Conservation (phyloP, 345 rosid genomes). For the Viola odorata region DNA sequence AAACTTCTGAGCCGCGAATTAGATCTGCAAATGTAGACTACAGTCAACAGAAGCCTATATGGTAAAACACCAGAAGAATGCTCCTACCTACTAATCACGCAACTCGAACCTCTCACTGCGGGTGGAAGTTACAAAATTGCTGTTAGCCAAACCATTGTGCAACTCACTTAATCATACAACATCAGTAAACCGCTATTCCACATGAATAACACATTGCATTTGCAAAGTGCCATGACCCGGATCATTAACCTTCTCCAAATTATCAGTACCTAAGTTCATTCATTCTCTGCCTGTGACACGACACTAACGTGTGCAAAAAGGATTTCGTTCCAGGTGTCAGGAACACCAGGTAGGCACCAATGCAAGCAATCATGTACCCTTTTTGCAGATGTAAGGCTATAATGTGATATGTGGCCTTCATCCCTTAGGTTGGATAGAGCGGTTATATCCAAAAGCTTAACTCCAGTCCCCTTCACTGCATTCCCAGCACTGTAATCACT, state of each 20-base stretch:
- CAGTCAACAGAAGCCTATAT: too few species aligned
- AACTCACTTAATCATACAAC: too few species aligned
- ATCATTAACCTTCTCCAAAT: background rate
- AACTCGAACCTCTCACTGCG: too few species aligned
- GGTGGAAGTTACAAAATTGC: too few species aligned
- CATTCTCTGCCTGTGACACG: background rate
- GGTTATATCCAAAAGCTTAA: constrained; percentile 66
- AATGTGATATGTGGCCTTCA: constrained; percentile 72
- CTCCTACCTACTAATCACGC: too few species aligned
- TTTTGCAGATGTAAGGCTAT: constrained; percentile 39
- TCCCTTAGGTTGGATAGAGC: constrained; percentile 64
- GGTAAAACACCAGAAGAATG: too few species aligned
- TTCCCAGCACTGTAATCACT: constrained; percentile 51
- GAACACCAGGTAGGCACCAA: constrained; percentile 50
- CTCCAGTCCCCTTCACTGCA: constrained; percentile 60
- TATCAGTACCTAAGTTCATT: background rate
- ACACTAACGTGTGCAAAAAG: constrained; percentile 29
- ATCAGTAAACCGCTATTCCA: too few species aligned
- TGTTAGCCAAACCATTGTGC: too few species aligned
- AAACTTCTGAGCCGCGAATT: too few species aligned
- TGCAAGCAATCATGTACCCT: constrained; percentile 64
- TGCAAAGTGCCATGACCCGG: background rate
- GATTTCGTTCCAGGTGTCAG: constrained; percentile 50
- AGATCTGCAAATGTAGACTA: too few species aligned
- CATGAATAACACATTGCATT: too few species aligned